A percentile compares a stretch with the other conserved stretches of the same genome.
Evolutionary conservation across 1,284 basidiomycete genomes (phyloP).

Genomic region (Puccinia triticina): DNA sequence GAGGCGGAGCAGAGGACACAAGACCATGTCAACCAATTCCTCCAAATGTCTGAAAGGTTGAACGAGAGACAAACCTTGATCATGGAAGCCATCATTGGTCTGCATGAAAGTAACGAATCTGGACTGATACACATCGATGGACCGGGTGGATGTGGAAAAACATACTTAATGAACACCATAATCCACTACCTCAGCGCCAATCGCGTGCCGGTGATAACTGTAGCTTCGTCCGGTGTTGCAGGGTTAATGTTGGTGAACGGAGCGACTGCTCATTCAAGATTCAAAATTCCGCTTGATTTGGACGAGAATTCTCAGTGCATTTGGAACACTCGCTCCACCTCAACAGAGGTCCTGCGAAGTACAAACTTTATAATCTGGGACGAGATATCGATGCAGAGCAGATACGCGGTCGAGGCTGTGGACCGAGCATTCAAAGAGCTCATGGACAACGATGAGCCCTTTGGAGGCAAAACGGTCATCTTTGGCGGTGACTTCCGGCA

Average conservation of each 20-base stretch:
- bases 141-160: no score
- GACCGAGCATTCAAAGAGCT: conserved; percentile 5
- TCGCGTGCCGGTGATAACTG: background rate
- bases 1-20: no score
- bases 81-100: no score
- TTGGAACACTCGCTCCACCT: background rate
- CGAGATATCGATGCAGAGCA: conserved; percentile 24
- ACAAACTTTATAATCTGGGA: conserved; percentile 14
- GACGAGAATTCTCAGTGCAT: background rate
- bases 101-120: no score
- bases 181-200: background rate
- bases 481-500: no score
- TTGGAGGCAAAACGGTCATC: conserved; percentile 23
- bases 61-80: no score
- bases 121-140: background rate
- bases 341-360: background rate
- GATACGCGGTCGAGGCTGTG: conserved; percentile 7
- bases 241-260: conserved; percentile 63
- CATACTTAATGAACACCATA: no score
- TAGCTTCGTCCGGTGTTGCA: conserved; percentile 63
- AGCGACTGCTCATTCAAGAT: conserved; percentile 63
- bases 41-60: no score
- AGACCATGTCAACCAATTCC: no score
- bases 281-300: conserved; percentile 61
- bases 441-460: background rate